These are phyloP conservation scores for Puccinia polysora DNA, from an alignment of 1,284 basidiomycete genomes.

Conservation along the genomic window DNA sequence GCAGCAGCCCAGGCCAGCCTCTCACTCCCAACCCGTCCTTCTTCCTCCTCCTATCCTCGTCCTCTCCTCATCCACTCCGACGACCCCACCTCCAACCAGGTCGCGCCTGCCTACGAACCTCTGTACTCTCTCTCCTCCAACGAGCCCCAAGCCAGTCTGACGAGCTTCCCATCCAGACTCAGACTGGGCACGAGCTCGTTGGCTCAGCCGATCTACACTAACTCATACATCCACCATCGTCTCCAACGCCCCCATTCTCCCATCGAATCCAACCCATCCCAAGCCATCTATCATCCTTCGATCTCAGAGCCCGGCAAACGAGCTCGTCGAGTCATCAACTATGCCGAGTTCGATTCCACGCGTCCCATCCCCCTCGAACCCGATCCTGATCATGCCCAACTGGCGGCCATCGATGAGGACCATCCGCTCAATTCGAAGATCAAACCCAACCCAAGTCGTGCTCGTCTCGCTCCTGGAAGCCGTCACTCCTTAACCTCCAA, in stretches of 20 bases:
- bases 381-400: constrained; percentile 58
- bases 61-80: not conserved
- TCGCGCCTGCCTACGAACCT: constrained; percentile 5
- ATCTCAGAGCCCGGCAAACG: constrained; percentile 38
- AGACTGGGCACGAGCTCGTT: constrained; percentile 85
- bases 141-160: constrained; percentile 65
- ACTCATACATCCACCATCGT: constrained; percentile 54
- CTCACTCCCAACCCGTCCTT: not conserved
- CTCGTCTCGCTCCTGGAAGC: not conserved
- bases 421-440: constrained; percentile 4
- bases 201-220: constrained; percentile 72
- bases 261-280: constrained; percentile 1
- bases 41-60: no score
- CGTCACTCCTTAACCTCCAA: constrained; percentile 1
- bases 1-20: not conserved
- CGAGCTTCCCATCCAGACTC: constrained; percentile 83
- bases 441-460: not conserved
- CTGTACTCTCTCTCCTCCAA: not conserved
- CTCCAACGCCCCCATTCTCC: constrained; percentile 40
- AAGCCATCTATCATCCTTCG: not conserved
- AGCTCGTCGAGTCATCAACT: constrained; percentile 66
- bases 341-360: constrained; percentile 76
- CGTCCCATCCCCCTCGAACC: constrained; percentile 60
- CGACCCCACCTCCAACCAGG: constrained; percentile 8
- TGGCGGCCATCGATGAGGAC: constrained; percentile 11